Conservation (phyloP, 805 yeast genomes). For the Wickerhamomyces chaumierensis region DNA sequence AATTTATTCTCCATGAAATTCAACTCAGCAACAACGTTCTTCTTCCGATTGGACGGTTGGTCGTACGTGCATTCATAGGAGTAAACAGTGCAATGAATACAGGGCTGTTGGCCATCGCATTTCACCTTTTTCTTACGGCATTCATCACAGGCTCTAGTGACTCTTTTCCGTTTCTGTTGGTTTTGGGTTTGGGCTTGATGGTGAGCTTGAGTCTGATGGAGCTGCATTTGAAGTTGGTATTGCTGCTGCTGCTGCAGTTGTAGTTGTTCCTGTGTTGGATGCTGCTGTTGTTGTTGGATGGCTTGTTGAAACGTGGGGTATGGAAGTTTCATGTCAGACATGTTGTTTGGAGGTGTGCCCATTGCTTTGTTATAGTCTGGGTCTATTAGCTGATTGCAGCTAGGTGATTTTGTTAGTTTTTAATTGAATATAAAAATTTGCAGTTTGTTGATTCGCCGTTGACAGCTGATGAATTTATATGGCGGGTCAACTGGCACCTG, state of each 20-base stretch:
- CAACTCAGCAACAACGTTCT: conserved; percentile 18
- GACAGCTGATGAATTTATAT: too few species aligned
- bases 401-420: too few species aligned
- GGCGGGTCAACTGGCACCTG: too few species aligned
- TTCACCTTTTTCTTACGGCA: conserved; percentile 69
- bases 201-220: background rate
- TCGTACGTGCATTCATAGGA: conserved; percentile 76
- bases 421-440: too few species aligned
- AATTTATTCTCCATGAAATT: conserved; percentile 24
- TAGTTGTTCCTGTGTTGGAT: background rate
- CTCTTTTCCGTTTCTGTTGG: conserved; percentile 44
- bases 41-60: conserved; percentile 40
- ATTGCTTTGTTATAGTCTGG: too few species aligned
- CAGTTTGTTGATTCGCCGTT: too few species aligned
- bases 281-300: background rate
- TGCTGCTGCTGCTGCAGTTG: background rate
- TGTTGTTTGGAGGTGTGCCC: too few species aligned
- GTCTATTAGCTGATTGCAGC: too few species aligned
- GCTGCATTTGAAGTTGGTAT: background rate
- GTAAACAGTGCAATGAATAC: conserved; percentile 73
- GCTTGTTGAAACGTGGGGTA: background rate
- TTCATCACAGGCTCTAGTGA: conserved; percentile 65
- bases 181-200: background rate
- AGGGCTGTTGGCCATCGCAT: conserved; percentile 73
- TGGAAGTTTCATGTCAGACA: background rate